These are phyloP conservation scores for Clavispora vitiphila DNA, from an alignment of 805 yeast species.

Conservation along the genomic window DNA sequence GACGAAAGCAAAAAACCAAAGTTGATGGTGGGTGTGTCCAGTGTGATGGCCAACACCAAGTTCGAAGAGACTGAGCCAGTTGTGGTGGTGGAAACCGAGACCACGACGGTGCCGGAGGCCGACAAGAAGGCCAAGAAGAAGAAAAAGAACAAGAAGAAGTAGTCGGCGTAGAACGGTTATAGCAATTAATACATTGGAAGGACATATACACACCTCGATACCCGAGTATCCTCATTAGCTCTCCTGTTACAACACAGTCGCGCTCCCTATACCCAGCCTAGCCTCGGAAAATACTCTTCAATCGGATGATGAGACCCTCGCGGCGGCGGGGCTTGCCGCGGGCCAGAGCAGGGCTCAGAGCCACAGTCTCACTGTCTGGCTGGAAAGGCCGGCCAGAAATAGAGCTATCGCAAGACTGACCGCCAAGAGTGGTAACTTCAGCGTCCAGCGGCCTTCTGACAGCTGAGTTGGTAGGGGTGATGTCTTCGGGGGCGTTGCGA, in stretches of 20 bases:
- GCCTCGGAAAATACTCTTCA: conserved; percentile 27
- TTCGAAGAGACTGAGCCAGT: conserved; percentile 19
- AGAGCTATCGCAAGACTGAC: conserved; percentile 10
- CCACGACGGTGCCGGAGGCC: conserved; percentile 13
- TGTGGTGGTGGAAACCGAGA: conserved; percentile 4
- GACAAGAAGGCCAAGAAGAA: conserved; percentile 33
- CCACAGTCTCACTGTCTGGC: conserved; percentile 5
- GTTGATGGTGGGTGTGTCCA: conserved; percentile 31
- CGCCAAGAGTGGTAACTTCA: conserved; percentile 9
- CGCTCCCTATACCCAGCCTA: too few relatives aligned
- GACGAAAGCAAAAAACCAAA: conserved; percentile 6
- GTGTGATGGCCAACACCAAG: conserved; percentile 36
- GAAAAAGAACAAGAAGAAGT: conserved; percentile 8
- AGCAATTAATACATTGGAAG: conserved; percentile 1
- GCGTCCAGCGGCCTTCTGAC: conserved; percentile 6
- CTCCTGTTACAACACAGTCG: too few relatives aligned
- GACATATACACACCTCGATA: not conserved
- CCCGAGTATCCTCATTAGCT: too few relatives aligned
- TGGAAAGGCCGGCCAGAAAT: conserved; percentile 9
- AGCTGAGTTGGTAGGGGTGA: conserved; percentile 23
- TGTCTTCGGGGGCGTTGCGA: conserved; percentile 11
- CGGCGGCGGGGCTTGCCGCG: conserved; percentile 11
- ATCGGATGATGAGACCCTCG: conserved; percentile 25
- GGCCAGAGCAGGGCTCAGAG: conserved; percentile 1
- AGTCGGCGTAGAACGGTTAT: not conserved